Evolutionary conservation across 257 asterid genomes (phyloP), one percentile per base, ranked within the genome.

Genomic region (Lycium barbarum): DNA sequence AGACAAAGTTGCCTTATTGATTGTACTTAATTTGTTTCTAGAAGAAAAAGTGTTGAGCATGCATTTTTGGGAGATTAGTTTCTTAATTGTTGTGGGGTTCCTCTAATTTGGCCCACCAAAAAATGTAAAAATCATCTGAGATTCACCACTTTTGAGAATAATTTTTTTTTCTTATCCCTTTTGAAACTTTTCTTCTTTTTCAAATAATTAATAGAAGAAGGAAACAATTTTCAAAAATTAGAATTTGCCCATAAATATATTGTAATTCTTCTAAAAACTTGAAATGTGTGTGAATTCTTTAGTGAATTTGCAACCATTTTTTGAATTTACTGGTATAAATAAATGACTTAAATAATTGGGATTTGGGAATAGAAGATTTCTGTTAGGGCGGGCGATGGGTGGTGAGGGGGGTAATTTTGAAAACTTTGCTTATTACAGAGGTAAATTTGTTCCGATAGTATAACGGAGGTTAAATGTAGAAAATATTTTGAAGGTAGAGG

Each of bases 51-150:
- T 40, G 26, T 22, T 73, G 58, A 73, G 43, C 80, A 51, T 79
- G 66, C 80, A 63, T 9, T 38, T 51, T 55, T 36, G 61, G 70
- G 38, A 79, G 62, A 65, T 85, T 65, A 79, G 35, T 45, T 4
- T 85, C 82, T 62, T 79, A 53, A 63, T 53, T 36, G 36, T n/a
- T 67, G 51, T 11, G 47, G 58, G 58, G 33, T 79, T 72, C 78
- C 58, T 51, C 57, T 12, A 81, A 35, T 51, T 58, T 61, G 51
- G 82, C 55, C 59, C 68, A 85, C 17, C 22, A 1, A 47, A 85
- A 67, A 22, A 14, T 61, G 51, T 35, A 18, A 36, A 67, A 7
- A 49, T 49, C 45, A 74, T 76, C 62, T 22, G 13, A 76, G 22
- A 51, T 22, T 76, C 22, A 79, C 65, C 33, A 45, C 55, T 80